Evolutionary conservation across 164 flowering plant genomes (phyloP), one percentile per base, ranked within the genome.

Genomic region (Vitis rotundifolia): DNA sequence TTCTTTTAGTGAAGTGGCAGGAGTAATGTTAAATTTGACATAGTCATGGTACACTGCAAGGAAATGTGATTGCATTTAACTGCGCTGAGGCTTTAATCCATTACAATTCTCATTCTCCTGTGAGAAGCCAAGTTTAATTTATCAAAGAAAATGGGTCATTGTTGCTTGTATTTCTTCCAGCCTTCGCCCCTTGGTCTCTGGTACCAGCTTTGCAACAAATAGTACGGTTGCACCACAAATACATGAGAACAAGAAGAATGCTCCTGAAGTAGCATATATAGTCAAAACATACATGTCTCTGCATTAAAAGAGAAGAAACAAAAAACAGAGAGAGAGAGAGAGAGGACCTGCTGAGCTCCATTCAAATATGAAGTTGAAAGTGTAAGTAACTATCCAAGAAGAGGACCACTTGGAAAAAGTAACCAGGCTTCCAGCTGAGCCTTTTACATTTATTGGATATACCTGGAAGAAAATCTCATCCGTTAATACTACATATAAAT

Each of bases 141-240:
- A 37, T 37, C 7, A 6, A 37, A 37, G 44, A 37, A 37, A 37
- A 37, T 37, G 44, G 44, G 44, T 5, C 44, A 37, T 37, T 37
- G 44, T 37, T 37, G 44, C 44, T 3, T 37, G 44, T 37, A 37
- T 37, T 37, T 37, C 87, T 77, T 86, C 89, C 5, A 86, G 72
- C 5, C 84, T 80, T 49, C 85, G 72, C 3, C 85, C 87, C 74
- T 78, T 86, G 7, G 89, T 86, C 61, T 86, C 89, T 3, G 87
- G 89, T 3, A 86, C 85, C 66, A 86, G 73, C 70, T 72, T 78
- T 28, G 70, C 71, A 37, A 82, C 80, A 49, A 85, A 85, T 14
- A 83, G 19, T 19, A 85, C 71, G 6, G 85, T 79, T 11, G 75
- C 31, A 8, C 80, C 88, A 55, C 88, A 73, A 19, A 80, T 53